Evolutionary conservation across 108 stramenopile species (phyloP).

Genomic region (Mediolabrus comicus): DNA sequence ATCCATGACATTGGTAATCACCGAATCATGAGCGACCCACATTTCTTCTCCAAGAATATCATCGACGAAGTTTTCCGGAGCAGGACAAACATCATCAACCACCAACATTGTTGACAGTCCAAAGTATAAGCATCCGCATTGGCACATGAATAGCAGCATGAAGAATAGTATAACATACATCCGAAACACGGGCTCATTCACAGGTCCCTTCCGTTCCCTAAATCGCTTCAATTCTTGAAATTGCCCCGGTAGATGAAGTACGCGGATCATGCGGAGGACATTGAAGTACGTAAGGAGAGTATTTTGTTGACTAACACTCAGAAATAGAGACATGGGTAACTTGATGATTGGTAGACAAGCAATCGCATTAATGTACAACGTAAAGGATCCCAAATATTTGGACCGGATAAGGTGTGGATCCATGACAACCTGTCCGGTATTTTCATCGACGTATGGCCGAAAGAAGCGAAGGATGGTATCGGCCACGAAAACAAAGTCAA

Average conservation of each 20-base stretch:
- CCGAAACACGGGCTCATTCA: slow-evolving; percentile 51
- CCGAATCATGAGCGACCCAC: slow-evolving; percentile 33
- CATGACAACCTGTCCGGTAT: slow-evolving; percentile 38
- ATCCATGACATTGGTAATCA: slow-evolving; percentile 46
- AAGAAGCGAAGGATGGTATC: slow-evolving; percentile 41
- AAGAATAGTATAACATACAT: slow-evolving; percentile 55
- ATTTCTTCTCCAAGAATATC: slow-evolving; percentile 25
- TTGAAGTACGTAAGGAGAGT: slow-evolving; percentile 17
- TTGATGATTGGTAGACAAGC: slow-evolving; percentile 45
- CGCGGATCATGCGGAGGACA: slow-evolving; percentile 44
- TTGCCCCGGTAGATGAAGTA: slow-evolving; percentile 36
- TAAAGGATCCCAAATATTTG: slow-evolving; percentile 19
- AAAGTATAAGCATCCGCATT: slow-evolving; percentile 51
- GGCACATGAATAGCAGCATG: slow-evolving; percentile 38
- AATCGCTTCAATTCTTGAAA: slow-evolving; percentile 45
- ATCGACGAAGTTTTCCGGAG: slow-evolving; percentile 22
- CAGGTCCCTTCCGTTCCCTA: slow-evolving; percentile 22
- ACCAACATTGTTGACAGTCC: slow-evolving; percentile 29
- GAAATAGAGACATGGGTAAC: slow-evolving; percentile 17
- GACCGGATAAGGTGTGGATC: slow-evolving; percentile 21
- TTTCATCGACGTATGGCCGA: slow-evolving; percentile 40
- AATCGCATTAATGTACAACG: slow-evolving; percentile 40
- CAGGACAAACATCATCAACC: slow-evolving; percentile 44
- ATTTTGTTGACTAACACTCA: slow-evolving; percentile 6
- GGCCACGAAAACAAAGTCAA: slow-evolving; percentile 51